Conservation (phyloP, 75 land plant genomes). For the Pseudotsuga menziesii region DNA sequence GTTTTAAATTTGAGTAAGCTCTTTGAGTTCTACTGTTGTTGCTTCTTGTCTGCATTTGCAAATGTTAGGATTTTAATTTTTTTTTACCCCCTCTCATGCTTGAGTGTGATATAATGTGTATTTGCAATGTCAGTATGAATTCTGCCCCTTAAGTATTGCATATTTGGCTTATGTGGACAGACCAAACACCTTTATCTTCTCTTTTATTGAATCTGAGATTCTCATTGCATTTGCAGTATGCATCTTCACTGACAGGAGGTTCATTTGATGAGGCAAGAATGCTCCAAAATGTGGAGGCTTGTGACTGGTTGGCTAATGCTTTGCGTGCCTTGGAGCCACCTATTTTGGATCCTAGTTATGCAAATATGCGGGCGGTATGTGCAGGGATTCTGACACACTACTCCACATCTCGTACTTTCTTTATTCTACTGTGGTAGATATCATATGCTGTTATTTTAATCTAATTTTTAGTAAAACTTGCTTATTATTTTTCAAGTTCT, state of each 20-base stretch:
- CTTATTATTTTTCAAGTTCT: background rate
- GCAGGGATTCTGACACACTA: background rate
- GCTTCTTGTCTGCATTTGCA: background rate
- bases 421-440: background rate
- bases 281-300: constrained; percentile 91
- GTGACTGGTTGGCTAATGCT: constrained; percentile 92
- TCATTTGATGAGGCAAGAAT: constrained; percentile 90
- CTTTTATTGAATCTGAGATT: background rate
- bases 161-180: background rate
- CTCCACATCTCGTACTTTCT: background rate
- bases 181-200: background rate
- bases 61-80: background rate
- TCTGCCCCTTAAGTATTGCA: background rate
- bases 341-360: constrained; percentile 78
- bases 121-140: background rate
- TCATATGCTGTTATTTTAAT: background rate
- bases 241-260: constrained; percentile 72
- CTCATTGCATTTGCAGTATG: constrained; percentile 52
- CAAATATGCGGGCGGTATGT: constrained; percentile 88
- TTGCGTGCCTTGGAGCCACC: constrained; percentile 76
- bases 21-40: background rate
- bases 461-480: background rate
- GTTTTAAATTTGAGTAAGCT: background rate
- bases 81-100: background rate
- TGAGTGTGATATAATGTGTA: background rate